These are phyloP conservation scores for Brassica balearica DNA, from an alignment of 441 rosid genomes.

Conservation along the genomic window DNA sequence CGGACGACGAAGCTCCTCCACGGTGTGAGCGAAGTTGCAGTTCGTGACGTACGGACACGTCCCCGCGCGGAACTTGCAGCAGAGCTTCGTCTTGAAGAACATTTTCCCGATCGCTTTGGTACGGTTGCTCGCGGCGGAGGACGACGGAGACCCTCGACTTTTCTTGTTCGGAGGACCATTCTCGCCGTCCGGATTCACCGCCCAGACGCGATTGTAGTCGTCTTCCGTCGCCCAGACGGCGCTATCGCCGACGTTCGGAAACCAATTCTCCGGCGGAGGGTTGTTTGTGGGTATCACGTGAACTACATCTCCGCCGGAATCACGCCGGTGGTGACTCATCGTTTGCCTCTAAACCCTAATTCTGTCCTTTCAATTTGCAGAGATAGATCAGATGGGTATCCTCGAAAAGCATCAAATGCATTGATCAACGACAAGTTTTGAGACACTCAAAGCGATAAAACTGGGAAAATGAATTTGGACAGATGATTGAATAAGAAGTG, in stretches of 20 bases:
- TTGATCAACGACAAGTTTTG: constrained; percentile 34
- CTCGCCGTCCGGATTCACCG: constrained; percentile 55
- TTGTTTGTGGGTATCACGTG: constrained; percentile 64
- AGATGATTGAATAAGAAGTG: constrained; percentile 17
- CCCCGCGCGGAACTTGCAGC: constrained; percentile 84
- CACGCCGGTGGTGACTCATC: constrained; percentile 69
- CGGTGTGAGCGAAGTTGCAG: constrained; percentile 92
- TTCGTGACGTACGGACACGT: constrained; percentile 87
- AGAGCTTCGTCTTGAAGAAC: constrained; percentile 93
- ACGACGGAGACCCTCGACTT: constrained; percentile 57
- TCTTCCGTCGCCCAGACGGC: constrained; percentile 90
- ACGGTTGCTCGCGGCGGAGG: constrained; percentile 43
- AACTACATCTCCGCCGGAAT: constrained; percentile 72
- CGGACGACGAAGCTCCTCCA: constrained; percentile 95
- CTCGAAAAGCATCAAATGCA: constrained; percentile 34
- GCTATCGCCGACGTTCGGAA: constrained; percentile 59
- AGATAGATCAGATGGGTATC: constrained; percentile 40
- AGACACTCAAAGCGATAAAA: constrained; percentile 25
- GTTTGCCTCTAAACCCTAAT: constrained; percentile 43
- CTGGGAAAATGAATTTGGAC: constrained; percentile 21
- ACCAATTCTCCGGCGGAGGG: constrained; percentile 63
- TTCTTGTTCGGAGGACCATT: constrained; percentile 76
- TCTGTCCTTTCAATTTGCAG: background rate
- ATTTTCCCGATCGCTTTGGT: constrained; percentile 85
- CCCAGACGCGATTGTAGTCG: constrained; percentile 74